Conservation (phyloP, 192 early-diverging fungal genomes). For the Backusella sp. region DNA sequence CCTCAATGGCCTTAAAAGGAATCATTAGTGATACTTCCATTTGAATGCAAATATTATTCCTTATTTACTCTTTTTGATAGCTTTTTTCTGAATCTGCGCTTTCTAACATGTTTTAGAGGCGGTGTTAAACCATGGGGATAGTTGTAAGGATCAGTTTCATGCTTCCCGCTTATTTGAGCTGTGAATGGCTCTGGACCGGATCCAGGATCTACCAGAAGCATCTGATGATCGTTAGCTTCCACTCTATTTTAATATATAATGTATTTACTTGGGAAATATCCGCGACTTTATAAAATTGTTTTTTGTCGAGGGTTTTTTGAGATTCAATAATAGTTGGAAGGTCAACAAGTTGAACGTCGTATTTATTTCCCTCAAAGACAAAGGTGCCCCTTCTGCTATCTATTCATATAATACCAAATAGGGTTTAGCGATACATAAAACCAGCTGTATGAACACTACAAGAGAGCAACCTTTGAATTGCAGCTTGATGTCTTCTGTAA, state of each 20-base stretch:
- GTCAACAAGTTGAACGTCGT: slow-evolving; percentile 73
- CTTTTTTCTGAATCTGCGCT: slow-evolving; percentile 77
- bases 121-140: slow-evolving; percentile 82
- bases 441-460: neutral
- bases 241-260: neutral
- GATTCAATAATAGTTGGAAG: slow-evolving; percentile 84
- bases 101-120: slow-evolving; percentile 73
- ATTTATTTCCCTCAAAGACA: slow-evolving; percentile 48
- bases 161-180: slow-evolving; percentile 23
- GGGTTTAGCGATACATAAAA: neutral
- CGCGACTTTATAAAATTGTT: slow-evolving; percentile 83
- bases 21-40: too few species aligned
- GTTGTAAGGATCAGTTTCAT: slow-evolving; percentile 58
- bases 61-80: slow-evolving; percentile 66
- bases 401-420: slow-evolving; percentile 20
- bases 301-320: slow-evolving; percentile 83
- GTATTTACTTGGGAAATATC: slow-evolving; percentile 76
- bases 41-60: too few species aligned
- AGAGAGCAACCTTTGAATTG: slow-evolving; percentile 33
- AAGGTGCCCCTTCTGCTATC: slow-evolving; percentile 63
- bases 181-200: slow-evolving; percentile 21
- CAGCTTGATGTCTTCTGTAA: slow-evolving; percentile 37
- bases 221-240: slow-evolving; percentile 34
- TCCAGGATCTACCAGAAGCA: slow-evolving; percentile 50
- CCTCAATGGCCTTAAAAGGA: slow-evolving; percentile 65